Evolutionary conservation across 441 rosid genomes (phyloP).

Genomic region (Populus hybrid): DNA sequence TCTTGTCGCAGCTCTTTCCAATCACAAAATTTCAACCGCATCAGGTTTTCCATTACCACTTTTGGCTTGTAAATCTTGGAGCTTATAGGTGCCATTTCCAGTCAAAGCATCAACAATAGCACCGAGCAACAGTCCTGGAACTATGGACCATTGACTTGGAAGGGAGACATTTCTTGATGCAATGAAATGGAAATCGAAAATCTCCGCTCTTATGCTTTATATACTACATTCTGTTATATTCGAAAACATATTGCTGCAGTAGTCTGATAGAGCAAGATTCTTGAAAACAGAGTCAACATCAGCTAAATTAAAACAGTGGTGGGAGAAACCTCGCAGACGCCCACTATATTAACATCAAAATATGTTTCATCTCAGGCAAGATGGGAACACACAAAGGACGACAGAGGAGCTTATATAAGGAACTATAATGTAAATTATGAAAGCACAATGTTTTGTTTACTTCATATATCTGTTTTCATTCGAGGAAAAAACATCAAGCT

Average conservation of each 20-base stretch:
- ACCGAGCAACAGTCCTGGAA: background rate
- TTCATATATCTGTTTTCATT: background rate
- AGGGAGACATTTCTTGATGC: background rate
- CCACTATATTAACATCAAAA: background rate
- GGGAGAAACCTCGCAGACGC: background rate
- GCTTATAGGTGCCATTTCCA: background rate
- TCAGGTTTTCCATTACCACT: background rate
- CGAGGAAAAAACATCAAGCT: slow-evolving; percentile 8
- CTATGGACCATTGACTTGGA: no score
- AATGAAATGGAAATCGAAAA: background rate
- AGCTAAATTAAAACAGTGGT: background rate
- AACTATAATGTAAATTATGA: background rate
- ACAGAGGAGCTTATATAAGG: background rate
- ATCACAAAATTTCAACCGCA: background rate
- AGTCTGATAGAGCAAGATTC: no score
- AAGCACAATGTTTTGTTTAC: background rate
- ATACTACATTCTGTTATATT: no score
- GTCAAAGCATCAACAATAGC: background rate
- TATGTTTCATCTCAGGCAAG: background rate
- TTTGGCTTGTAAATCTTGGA: background rate
- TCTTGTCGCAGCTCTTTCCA: background rate
- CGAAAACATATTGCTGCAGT: no score
- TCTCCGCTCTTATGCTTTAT: background rate
- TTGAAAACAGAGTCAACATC: background rate
- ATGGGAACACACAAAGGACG: background rate